Evolutionary conservation across 495 filamentous ascomycete genomes (phyloP), one percentile per base, ranked within the genome.

Genomic region (Evernia prunastri): DNA sequence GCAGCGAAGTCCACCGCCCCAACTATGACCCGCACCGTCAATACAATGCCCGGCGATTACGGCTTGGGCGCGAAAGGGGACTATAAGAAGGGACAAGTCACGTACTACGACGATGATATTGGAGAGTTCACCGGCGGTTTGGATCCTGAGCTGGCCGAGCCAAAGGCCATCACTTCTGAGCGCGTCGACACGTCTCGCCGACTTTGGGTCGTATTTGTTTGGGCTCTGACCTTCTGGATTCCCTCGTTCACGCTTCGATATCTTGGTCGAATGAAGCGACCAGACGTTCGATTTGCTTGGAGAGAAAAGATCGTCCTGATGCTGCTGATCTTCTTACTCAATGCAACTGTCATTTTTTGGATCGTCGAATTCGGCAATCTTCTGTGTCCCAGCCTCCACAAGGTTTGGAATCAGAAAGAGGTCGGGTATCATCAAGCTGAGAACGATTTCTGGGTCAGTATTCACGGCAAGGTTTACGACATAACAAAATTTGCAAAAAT

Each of bases 261-360:
- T 59, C 68, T 97, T 66, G 94, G 94, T 23, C 88, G 94, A 25
- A 98, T 97, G 94, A 96, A 96, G 76, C 86, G 94, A 49, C 94
- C 94, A 2, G 94, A 98, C 76, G 89, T 98, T 49, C 88, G 94
- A 1, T 89, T 97, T 84, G 94, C 94, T 8, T 98, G 94, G 94
- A 80, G 93, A 72, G 94, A 98, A 69, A 98, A 98, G 75, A 43
- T 98, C 45, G 86, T 96, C 8, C 79, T 98, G 13, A 82, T 90
- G 33, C 75, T 88, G 39, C 63, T 96, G 63, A 97, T 98, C 66
- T 71, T 90, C 29, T 67, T 97, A 37, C 76, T 96, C 67, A 98
- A 98, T 73, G 93, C 75, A 18, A 72, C 84, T 47, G 84, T 98
- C 65, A 82, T 96, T 56, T 98, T 98, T 77, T 96, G 90, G 80